A percentile compares a stretch with the other conserved stretches of the same genome.
These are phyloP conservation scores for Hymenoscyphus repandus DNA, from an alignment of 2,329 filamentous ascomycete genomes.

Conservation along the genomic window DNA sequence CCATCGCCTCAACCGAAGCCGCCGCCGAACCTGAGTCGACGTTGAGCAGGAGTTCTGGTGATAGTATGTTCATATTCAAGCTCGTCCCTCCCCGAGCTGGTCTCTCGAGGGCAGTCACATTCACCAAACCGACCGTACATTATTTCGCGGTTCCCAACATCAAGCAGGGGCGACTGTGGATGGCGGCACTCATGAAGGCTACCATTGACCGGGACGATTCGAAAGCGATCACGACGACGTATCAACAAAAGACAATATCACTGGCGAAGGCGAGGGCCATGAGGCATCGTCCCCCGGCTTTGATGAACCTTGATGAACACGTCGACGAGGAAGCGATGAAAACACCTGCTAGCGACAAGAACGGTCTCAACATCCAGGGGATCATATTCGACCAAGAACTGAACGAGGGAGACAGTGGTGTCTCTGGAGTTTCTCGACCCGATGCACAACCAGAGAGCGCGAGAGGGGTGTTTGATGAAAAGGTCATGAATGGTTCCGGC, in stretches of 20 bases:
- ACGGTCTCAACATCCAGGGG: slow-evolving; percentile 30
- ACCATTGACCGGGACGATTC: slow-evolving; percentile 90
- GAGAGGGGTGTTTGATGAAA: slow-evolving; percentile 12
- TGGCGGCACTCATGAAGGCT: slow-evolving; percentile 98
- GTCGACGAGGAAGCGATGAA: slow-evolving; percentile 29
- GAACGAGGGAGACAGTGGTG: slow-evolving; percentile 30
- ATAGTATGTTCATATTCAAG: slow-evolving; percentile 95
- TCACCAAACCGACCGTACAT: slow-evolving; percentile 94
- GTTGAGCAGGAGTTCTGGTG: slow-evolving; percentile 39
- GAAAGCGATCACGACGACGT: slow-evolving; percentile 78
- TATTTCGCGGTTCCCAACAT: slow-evolving; percentile 95
- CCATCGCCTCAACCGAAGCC: slow-evolving; percentile 40
- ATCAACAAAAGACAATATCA: slow-evolving; percentile 95
- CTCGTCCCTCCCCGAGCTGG: slow-evolving; percentile 85
- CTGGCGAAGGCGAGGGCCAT: slow-evolving; percentile 81
- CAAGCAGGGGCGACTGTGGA: slow-evolving; percentile 86
- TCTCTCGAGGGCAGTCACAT: slow-evolving; percentile 85
- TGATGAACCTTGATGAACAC: slow-evolving; percentile 65
- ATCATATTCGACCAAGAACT: slow-evolving; percentile 29
- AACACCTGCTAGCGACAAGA: slow-evolving; percentile 27
- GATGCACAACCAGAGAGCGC: slow-evolving; percentile 18
- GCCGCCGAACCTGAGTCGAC: slow-evolving; percentile 34
- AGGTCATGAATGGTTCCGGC: slow-evolving; percentile 7
- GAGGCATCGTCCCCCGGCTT: slow-evolving; percentile 81
- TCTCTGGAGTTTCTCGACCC: slow-evolving; percentile 29